A percentile compares a stretch with the other conserved stretches of the same genome.
Evolutionary conservation across 106 monocot genomes (phyloP).

Genomic region (Posidonia australis): DNA sequence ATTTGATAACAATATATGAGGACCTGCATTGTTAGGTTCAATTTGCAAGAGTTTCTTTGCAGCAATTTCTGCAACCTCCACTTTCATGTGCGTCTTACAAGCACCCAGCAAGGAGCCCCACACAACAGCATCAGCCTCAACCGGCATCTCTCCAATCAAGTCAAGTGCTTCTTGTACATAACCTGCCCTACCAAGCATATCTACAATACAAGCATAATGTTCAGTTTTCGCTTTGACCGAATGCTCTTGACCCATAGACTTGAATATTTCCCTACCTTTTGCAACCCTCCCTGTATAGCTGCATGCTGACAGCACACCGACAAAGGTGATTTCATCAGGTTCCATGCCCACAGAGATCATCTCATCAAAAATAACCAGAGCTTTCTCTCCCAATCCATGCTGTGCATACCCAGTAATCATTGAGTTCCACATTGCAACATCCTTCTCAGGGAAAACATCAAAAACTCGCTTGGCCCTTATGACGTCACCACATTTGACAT

Average conservation of each 20-base stretch:
- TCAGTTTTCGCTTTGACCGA: constrained; percentile 30
- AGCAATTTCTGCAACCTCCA: constrained; percentile 54
- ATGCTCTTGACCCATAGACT: constrained; percentile 36
- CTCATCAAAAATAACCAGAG: constrained; percentile 37
- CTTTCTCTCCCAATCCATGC: constrained; percentile 62
- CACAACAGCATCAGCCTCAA: constrained; percentile 69
- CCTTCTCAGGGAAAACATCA: constrained; percentile 36
- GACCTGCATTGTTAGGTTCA: constrained; percentile 63
- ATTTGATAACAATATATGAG: constrained; percentile 59
- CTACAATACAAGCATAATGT: constrained; percentile 84
- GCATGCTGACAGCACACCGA: constrained; percentile 67
- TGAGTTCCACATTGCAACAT: constrained; percentile 68
- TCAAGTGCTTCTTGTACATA: constrained; percentile 51
- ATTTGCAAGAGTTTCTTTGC: constrained; percentile 40
- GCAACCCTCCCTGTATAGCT: constrained; percentile 55
- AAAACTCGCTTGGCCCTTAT: constrained; percentile 37
- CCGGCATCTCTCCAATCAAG: constrained; percentile 44
- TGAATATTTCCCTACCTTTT: constrained; percentile 49
- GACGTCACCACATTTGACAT: constrained; percentile 55
- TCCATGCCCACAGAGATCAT: constrained; percentile 28
- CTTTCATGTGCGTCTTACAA: constrained; percentile 54
- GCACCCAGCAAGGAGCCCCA: constrained; percentile 73
- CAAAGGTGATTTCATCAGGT: constrained; percentile 57
- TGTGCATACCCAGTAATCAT: constrained; percentile 83
- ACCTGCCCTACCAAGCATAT: constrained; percentile 66